Base-by-base conservation (phyloP, 2,329 filamentous ascomycete genomes). In the Lecanicillium sp. region DNA sequence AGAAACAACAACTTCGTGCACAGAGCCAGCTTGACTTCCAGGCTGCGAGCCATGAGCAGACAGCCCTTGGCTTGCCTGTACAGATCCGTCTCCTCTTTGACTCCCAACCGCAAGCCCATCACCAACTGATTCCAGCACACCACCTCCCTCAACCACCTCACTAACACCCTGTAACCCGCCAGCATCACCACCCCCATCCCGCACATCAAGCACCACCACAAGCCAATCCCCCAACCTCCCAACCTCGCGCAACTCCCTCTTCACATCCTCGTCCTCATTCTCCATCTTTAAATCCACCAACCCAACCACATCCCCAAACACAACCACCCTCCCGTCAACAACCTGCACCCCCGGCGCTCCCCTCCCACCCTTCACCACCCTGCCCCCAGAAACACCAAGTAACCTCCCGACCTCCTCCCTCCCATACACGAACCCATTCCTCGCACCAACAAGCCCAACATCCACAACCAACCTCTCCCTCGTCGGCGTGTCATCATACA, bases 241-340 rank as follows among this genome's bases (percentile, higher is more conserved):
- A 17, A 35, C 39, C 6, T 42, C 37, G 2, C 11, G 36, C 11
- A 38, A 37, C 8, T 47, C 44, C 4, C 39, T 47, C 32, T 54
- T 47, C 34, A 55, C 49, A 22, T 56, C 50, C 10, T 48, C 47
- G 28, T 46, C 46, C 17, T 55, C 43, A 5, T 44, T 36, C 33
- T 48, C 51, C 30, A 46, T 40, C n/a, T 48, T 52, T 29, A 57
- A 48, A 32, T 54, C 49, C n/a, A 54, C 25, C 15, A 50, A 52
- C 44, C 53, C 51, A 44, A 59, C 54, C 38, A 54, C 42, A 42
- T 59, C 40, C 4, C 25, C 33, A 8, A 33, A 33, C 12, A 49
- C 41, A 6, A 41, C 27, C 13, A 50, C 44, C 40, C 39, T 17
- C 5, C 18, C 15, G 15, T 17, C 9, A 3, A 37, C 8, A 8